Conservation (phyloP, 352 stramenopile genomes). For the Pythium monospermum region DNA sequence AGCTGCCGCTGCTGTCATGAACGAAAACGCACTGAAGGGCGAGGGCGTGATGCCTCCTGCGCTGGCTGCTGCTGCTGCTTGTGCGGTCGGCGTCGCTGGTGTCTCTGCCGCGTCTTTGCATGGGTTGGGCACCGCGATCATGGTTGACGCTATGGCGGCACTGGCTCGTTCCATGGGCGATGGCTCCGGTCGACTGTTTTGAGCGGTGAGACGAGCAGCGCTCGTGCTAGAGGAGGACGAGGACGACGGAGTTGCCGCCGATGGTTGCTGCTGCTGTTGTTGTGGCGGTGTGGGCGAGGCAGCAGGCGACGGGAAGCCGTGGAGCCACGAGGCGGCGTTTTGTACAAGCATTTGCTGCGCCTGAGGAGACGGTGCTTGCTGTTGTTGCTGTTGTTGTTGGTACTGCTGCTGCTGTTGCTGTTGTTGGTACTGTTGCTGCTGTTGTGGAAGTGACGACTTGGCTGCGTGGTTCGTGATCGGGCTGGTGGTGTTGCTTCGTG, state of each 20-base stretch:
- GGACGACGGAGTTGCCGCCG: constrained; percentile 9
- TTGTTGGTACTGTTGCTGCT: constrained; percentile 21
- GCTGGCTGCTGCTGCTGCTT: constrained; percentile 5
- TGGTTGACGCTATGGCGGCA: constrained; percentile 25
- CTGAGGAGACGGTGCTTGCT: constrained; percentile 17
- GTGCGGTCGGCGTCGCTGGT: not conserved
- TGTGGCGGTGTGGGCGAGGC: constrained; percentile 17
- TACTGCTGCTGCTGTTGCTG: constrained; percentile 12
- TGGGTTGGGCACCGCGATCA: constrained; percentile 31
- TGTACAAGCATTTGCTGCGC: constrained; percentile 38
- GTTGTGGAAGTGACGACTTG: constrained; percentile 5
- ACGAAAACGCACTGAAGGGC: constrained; percentile 21
- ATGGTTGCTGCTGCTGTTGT: constrained; percentile 5
- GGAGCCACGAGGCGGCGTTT: constrained; percentile 8
- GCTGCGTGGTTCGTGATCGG: constrained; percentile 4
- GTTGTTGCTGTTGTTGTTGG: constrained; percentile 10
- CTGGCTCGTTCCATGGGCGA: constrained; percentile 13
- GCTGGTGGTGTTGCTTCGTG: constrained; percentile 6
- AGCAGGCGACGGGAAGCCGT: constrained; percentile 15
- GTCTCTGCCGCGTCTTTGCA: constrained; percentile 12
- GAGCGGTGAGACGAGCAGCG: constrained; percentile 12
- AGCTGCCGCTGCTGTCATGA: constrained; percentile 14
- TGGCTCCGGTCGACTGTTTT: constrained; percentile 15
- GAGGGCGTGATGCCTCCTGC: constrained; percentile 16
- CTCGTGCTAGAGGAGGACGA: no score